Base-by-base conservation (phyloP, 164 flowering plant genomes). In the Stephania cephalantha region DNA sequence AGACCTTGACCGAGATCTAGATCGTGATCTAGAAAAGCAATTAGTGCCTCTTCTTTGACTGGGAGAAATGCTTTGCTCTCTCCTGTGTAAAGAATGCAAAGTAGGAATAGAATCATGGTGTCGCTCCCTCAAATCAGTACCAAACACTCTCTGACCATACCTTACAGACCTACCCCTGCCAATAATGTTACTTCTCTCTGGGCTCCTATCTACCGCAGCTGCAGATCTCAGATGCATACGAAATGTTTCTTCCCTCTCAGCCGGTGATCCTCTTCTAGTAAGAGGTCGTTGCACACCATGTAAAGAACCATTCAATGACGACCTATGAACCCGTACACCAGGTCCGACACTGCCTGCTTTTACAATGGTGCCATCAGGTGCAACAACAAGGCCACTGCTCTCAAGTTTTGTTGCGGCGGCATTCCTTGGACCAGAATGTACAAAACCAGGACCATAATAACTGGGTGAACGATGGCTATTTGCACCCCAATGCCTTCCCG, bases 1-100 rank as follows among this genome's bases (percentile, higher is more conserved):
- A 45, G 91, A 85, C 78, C 87, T 85, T 67, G 87, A 86, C 1
- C 84, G 80, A 61, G 90, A 85, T 65, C 75, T 86, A 12, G 82
- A 74, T 46, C 45, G 76, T 13, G 85, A 66, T 46, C 80, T 72
- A 52, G 81, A 73, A 7, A 50, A 35, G 78, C 68, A 83, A 68
- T 72, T 29, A 46, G 71, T 72, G n/a, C 79, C 81, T 73, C 77
- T 76, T 76, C 84, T 79, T 29, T 74, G 77, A 75, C 29, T 52
- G 6, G 91, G 87, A 74, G 87, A 87, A 79, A 82, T 82, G 76
- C 86, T 85, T 64, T 77, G 70, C 9, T 86, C 87, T 75, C 88
- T 82, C 68, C 80, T 77, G 76, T 78, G 9, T 35, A 82, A 45
- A 75, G 79, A 78, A 55, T 79, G 79, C 6, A 80, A 76, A 69